A percentile compares a stretch with the other conserved stretches of the same genome.
phyloP scores from a whole-genome alignment of 2,329 filamentous ascomycete genomes.

The Colletotrichum salicis region DNA sequence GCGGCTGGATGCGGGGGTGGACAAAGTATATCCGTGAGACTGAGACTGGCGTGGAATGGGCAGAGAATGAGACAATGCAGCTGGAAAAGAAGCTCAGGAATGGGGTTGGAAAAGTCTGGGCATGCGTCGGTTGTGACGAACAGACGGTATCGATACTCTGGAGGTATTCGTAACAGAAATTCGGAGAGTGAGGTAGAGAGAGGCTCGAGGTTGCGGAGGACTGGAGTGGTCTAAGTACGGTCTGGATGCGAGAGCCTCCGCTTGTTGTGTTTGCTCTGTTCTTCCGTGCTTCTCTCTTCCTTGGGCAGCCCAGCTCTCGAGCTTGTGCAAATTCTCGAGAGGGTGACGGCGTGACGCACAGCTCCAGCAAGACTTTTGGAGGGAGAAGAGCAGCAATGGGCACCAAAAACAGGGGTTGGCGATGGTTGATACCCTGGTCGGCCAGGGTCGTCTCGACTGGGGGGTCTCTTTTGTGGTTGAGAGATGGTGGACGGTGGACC shows the following conservation, averaged over 20 bases:
- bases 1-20: slow-evolving; percentile 14
- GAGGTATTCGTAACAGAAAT: background rate
- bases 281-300: background rate
- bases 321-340: slow-evolving; percentile 21
- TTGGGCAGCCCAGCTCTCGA: background rate
- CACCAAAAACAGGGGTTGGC: slow-evolving; percentile 13
- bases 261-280: background rate
- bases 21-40: background rate
- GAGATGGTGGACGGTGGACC: background rate
- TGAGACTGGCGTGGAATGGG: background rate
- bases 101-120: slow-evolving; percentile 24
- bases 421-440: background rate
- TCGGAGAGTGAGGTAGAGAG: background rate
- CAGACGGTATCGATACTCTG: background rate
- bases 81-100: slow-evolving; percentile 19
- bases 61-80: slow-evolving; percentile 21
- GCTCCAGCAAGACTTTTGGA: background rate
- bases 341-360: slow-evolving; percentile 32
- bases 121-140: slow-evolving; percentile 20
- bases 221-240: slow-evolving; percentile 23
- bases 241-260: background rate
- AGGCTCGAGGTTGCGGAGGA: slow-evolving; percentile 12
- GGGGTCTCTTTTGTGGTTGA: background rate
- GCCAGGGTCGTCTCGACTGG: background rate
- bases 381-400: slow-evolving; percentile 18